phyloP scores from a whole-genome alignment of 768 basidiomycete species.

The Boletus rex-veris region DNA sequence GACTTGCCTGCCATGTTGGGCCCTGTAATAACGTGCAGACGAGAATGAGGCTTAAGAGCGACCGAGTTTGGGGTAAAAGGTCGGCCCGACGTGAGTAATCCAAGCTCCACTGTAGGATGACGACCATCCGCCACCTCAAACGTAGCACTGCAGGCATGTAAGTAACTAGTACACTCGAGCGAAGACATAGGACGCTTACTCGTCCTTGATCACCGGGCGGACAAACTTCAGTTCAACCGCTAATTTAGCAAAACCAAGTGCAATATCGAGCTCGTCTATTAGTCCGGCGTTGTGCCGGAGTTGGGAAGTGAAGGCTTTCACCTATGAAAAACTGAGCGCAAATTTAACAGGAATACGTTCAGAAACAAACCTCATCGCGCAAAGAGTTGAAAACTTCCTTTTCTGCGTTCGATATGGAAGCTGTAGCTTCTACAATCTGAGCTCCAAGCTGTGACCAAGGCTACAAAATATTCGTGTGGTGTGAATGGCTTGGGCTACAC shows the following conservation, averaged over 20 bases:
- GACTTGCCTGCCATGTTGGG: conserved; percentile 98
- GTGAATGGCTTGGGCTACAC: not conserved
- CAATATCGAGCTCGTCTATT: conserved; percentile 85
- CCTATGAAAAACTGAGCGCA: conserved; percentile 41
- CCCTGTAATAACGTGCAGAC: conserved; percentile 84
- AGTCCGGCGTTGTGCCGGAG: conserved; percentile 75
- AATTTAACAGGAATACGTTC: not conserved
- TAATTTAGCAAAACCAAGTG: conserved; percentile 74
- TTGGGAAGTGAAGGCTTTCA: conserved; percentile 50
- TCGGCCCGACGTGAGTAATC: conserved; percentile 68
- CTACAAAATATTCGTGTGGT: conserved; percentile 34
- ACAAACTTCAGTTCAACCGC: conserved; percentile 77
- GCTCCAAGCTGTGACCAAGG: conserved; percentile 74
- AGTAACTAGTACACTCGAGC: not conserved
- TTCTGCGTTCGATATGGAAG: conserved; percentile 54
- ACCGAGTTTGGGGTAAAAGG: conserved; percentile 85
- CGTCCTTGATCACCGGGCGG: conserved; percentile 62
- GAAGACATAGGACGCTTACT: conserved; percentile 45
- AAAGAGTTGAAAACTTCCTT: conserved; percentile 70
- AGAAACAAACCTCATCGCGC: conserved; percentile 53
- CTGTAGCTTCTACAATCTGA: conserved; percentile 56
- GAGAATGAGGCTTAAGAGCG: conserved; percentile 52
- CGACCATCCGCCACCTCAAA: conserved; percentile 77
- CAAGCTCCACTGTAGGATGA: conserved; percentile 91
- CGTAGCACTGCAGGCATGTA: conserved; percentile 37